phyloP scores from a whole-genome alignment of 345 rosid genomes.

The Boechera divaricarpa region DNA sequence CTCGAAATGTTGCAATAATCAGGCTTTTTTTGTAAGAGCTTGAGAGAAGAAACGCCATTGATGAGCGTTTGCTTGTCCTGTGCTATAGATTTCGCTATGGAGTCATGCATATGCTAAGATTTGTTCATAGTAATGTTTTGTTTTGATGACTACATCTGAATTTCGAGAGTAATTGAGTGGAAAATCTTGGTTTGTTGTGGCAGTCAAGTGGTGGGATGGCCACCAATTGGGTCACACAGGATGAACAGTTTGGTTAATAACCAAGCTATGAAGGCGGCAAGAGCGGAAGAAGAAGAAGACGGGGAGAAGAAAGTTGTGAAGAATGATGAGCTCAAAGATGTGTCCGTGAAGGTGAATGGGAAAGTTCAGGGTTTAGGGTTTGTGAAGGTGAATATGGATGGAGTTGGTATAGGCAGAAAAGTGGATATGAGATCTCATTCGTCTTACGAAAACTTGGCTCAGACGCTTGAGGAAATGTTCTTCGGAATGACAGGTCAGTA shows the following conservation, averaged over 20 bases:
- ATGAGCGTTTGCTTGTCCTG: slow-evolving; percentile 3
- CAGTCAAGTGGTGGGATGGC: slow-evolving; percentile 97
- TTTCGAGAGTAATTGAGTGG: not conserved
- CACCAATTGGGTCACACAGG: slow-evolving; percentile 78
- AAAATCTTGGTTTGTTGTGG: slow-evolving; percentile 35
- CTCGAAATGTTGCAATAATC: too few relatives aligned
- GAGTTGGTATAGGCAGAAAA: slow-evolving; percentile 87
- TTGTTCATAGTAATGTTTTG: slow-evolving; percentile 11
- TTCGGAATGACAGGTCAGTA: slow-evolving; percentile 45
- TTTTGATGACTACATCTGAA: slow-evolving; percentile 9
- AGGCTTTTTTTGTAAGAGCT: not conserved
- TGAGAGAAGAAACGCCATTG: not conserved
- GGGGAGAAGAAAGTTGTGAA: slow-evolving; percentile 12
- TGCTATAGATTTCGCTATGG: not conserved
- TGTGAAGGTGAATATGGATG: slow-evolving; percentile 93
- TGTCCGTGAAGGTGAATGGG: slow-evolving; percentile 57
- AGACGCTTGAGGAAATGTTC: slow-evolving; percentile 82
- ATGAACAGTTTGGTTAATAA: slow-evolving; percentile 73
- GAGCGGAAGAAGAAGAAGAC: slow-evolving; percentile 52
- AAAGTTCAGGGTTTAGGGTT: slow-evolving; percentile 58
- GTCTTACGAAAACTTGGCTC: slow-evolving; percentile 72
- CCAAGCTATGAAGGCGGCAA: slow-evolving; percentile 58
- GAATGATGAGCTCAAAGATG: slow-evolving; percentile 55
- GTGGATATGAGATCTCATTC: slow-evolving; percentile 80
- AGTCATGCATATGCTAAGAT: slow-evolving; percentile 13